These are phyloP conservation scores for Melastoma malabathricum DNA, from an alignment of 345 rosid species.

Conservation along the genomic window DNA sequence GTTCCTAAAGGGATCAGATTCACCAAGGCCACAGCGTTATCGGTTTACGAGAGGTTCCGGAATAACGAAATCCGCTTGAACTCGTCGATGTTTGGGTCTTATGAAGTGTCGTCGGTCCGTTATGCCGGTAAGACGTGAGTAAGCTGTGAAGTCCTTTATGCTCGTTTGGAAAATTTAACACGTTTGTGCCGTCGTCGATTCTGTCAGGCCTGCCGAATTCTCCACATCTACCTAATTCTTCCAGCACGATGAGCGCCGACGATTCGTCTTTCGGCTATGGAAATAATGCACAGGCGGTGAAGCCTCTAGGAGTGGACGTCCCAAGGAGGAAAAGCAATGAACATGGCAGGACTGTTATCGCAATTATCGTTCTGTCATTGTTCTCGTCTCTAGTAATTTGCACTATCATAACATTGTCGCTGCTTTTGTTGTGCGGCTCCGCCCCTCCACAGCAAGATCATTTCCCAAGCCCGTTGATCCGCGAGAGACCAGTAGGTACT, in stretches of 20 bases:
- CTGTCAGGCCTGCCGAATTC: constrained; percentile 4
- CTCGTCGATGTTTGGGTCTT: constrained; percentile 40
- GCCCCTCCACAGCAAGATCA: constrained; percentile 12
- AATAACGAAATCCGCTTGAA: constrained; percentile 26
- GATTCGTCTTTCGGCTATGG: constrained; percentile 25
- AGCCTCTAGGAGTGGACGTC: constrained; percentile 55
- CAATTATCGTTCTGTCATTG: constrained; percentile 34
- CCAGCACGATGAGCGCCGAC: constrained; percentile 26
- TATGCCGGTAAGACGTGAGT: constrained; percentile 35
- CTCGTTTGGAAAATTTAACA: no score
- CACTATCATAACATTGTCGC: constrained; percentile 22
- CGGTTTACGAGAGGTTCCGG: constrained; percentile 45
- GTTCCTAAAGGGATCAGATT: constrained; percentile 45
- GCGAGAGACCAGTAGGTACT: constrained; percentile 28
- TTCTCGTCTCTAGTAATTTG: constrained; percentile 28
- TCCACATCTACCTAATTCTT: constrained; percentile 19
- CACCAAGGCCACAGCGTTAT: constrained; percentile 17
- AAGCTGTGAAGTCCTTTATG: no score
- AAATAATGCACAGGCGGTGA: constrained; percentile 19
- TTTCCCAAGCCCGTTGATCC: constrained; percentile 10
- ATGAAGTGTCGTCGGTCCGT: constrained; percentile 39
- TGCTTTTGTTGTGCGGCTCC: constrained; percentile 19
- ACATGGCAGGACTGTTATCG: constrained; percentile 23
- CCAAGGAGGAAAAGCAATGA: constrained; percentile 22
- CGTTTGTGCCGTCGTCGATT: no score